Evolutionary conservation across 2,329 filamentous ascomycete species (phyloP).

Genomic region (Daldinia sp.): DNA sequence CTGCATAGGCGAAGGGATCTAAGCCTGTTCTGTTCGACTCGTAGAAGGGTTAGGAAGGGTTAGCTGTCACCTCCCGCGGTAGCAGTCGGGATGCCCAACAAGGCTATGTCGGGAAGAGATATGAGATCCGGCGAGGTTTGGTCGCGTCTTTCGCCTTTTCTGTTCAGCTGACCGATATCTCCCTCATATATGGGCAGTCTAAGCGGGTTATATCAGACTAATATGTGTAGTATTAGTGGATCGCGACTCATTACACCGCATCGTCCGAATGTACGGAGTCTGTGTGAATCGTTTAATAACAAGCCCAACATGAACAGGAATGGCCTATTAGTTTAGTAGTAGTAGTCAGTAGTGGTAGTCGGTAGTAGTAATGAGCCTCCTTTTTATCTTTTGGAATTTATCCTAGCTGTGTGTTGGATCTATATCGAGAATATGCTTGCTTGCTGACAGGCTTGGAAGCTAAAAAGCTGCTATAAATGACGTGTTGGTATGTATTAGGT

Average conservation of each 20-base stretch:
- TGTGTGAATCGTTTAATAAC: constrained; percentile 1
- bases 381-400: neutral
- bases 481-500: neutral
- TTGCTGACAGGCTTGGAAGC: too few species aligned
- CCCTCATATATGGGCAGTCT: neutral
- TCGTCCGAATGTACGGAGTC: neutral
- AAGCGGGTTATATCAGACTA: neutral
- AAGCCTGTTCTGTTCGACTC: constrained; percentile 6
- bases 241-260: constrained; percentile 5
- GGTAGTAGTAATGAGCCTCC: neutral
- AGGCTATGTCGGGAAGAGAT: constrained; percentile 21
- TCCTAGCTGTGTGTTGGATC: neutral
- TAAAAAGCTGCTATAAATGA: neutral
- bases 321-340: neutral
- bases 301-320: neutral
- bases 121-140: constrained; percentile 9
- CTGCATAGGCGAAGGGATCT: constrained; percentile 14
- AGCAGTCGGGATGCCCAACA: constrained; percentile 26
- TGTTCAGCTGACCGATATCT: neutral
- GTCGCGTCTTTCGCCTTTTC: constrained; percentile 1
- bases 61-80: constrained; percentile 21
- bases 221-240: constrained; percentile 10
- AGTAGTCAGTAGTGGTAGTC: too few species aligned
- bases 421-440: neutral
- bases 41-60: too few species aligned